phyloP scores from a whole-genome alignment of 148 eudicot genomes.

The Fagopyrum esculentum region DNA sequence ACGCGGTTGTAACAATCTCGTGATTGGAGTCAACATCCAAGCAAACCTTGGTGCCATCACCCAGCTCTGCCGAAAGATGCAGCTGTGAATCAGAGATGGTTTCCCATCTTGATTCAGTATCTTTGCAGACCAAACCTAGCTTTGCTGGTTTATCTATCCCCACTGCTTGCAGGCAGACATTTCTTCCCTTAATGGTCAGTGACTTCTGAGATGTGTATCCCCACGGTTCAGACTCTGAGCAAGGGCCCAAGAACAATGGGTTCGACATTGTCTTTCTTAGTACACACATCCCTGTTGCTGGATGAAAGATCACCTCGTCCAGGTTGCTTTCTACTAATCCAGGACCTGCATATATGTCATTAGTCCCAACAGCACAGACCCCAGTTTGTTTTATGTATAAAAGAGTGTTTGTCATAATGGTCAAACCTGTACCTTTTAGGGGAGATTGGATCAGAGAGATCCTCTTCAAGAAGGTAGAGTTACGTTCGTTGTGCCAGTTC shows the following conservation, averaged over 20 bases:
- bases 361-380: too few species aligned
- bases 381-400: too few species aligned
- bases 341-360: constrained; percentile 43
- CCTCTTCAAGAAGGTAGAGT: constrained; percentile 48
- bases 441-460: constrained; percentile 62
- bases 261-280: constrained; percentile 23
- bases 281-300: constrained; percentile 60
- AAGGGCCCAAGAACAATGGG: constrained; percentile 40
- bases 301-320: constrained; percentile 61
- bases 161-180: constrained; percentile 44
- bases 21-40: constrained; percentile 46
- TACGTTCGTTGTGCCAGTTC: constrained; percentile 33
- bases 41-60: constrained; percentile 25
- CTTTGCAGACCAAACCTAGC: constrained; percentile 24
- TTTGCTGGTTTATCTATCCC: constrained; percentile 28
- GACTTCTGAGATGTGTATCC: constrained; percentile 23
- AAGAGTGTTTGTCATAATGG: too few species aligned
- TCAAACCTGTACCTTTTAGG: constrained; percentile 42
- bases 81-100: constrained; percentile 64
- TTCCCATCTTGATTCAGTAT: constrained; percentile 43
- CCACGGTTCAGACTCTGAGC: constrained; percentile 52
- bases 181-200: constrained; percentile 19
- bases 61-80: constrained; percentile 48
- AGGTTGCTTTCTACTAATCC: constrained; percentile 16
- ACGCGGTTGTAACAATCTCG: constrained; percentile 36